Conservation (phyloP, 2,329 filamentous ascomycete genomes). For the Penicillium sp. region DNA sequence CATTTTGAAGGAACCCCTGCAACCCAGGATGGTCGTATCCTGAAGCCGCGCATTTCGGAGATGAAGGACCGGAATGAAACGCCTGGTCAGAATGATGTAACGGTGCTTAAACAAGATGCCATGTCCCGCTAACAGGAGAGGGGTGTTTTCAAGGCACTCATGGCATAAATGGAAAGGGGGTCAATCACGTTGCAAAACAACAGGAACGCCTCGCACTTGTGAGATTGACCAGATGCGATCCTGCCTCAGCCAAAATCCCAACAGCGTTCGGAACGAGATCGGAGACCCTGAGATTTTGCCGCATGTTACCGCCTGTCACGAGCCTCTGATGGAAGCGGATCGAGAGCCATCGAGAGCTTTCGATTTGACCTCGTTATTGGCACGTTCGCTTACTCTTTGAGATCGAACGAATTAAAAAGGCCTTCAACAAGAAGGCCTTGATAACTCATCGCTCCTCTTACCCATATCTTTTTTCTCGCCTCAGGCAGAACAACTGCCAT, state of each 20-base stretch:
- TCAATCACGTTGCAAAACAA: constrained; percentile 13
- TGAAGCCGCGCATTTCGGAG: constrained; percentile 49
- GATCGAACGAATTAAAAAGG: not conserved
- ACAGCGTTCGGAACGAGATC: constrained; percentile 24
- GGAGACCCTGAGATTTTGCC: constrained; percentile 32
- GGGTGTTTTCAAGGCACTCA: constrained; percentile 21
- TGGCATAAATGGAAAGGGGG: constrained; percentile 20
- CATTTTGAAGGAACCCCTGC: constrained; percentile 36
- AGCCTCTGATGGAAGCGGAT: constrained; percentile 35
- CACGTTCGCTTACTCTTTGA: not conserved
- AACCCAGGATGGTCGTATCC: constrained; percentile 43
- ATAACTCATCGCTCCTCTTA: not conserved
- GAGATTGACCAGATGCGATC: constrained; percentile 14
- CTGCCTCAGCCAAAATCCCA: constrained; percentile 19
- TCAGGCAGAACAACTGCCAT: not conserved
- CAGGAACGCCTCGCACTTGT: not conserved
- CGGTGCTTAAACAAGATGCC: constrained; percentile 32
- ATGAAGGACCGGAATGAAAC: constrained; percentile 29
- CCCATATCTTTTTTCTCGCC: not conserved
- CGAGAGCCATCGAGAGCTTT: constrained; percentile 38
- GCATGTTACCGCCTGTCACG: constrained; percentile 29
- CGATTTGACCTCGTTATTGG: not conserved
- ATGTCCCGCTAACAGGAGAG: constrained; percentile 34
- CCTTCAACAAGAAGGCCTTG: not conserved
- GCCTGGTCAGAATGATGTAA: constrained; percentile 33